A percentile compares a stretch with the other conserved stretches of the same genome.
These are phyloP conservation scores for Orbilia quercus DNA, from an alignment of 2,329 filamentous ascomycete genomes.

Conservation along the genomic window DNA sequence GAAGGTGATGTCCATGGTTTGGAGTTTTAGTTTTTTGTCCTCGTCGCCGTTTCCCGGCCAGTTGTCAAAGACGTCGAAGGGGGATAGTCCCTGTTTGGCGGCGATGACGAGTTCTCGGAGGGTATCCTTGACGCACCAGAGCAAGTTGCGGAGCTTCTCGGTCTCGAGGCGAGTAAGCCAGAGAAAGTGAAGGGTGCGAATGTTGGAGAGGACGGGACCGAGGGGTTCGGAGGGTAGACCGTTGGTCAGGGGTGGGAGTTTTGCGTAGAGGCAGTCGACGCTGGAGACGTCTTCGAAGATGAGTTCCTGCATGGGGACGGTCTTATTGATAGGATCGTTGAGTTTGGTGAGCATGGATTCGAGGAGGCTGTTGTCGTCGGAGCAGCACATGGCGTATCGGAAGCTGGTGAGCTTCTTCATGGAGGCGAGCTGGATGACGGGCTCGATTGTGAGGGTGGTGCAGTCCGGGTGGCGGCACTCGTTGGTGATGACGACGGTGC, in stretches of 20 bases:
- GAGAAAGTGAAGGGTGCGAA: conserved; percentile 52
- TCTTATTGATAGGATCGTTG: conserved; percentile 36
- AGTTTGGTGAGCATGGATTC: conserved; percentile 52
- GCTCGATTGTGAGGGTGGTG: conserved; percentile 51
- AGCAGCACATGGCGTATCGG: conserved; percentile 55
- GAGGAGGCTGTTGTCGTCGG: conserved; percentile 50
- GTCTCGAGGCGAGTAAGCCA: conserved; percentile 53
- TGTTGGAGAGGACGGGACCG: conserved; percentile 47
- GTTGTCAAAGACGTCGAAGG: conserved; percentile 51
- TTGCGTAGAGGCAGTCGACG: conserved; percentile 48
- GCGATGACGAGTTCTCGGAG: conserved; percentile 50
- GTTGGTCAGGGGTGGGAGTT: conserved; percentile 28
- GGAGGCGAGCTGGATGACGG: conserved; percentile 45
- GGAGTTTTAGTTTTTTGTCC: conserved; percentile 50
- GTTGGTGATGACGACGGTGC: conserved; percentile 50
- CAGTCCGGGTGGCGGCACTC: conserved; percentile 52
- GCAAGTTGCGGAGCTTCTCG: conserved; percentile 48
- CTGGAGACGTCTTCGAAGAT: conserved; percentile 55
- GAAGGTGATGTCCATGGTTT: conserved; percentile 49
- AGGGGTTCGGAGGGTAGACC: conserved; percentile 29
- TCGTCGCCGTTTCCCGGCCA: conserved; percentile 42
- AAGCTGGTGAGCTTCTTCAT: conserved; percentile 56
- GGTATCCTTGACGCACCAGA: conserved; percentile 51
- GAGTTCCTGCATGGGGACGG: conserved; percentile 51
- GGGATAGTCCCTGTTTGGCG: conserved; percentile 48